Base-by-base conservation (phyloP, 495 filamentous ascomycete genomes). In the Hyaloscypha bicolor region DNA sequence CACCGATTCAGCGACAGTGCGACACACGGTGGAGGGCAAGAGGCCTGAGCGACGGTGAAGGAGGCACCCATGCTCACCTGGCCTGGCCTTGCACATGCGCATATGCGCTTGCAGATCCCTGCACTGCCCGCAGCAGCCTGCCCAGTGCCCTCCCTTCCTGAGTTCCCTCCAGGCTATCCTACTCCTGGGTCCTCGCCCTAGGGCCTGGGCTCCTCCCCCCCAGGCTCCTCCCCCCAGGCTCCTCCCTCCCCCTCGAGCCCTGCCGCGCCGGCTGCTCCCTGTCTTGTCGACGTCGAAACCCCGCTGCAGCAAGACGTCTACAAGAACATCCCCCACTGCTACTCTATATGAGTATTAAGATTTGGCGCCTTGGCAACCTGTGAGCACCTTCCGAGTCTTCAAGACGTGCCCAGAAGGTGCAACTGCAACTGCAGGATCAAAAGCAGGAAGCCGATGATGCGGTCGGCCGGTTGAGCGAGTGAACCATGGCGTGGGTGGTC, bases 1-100 rank as follows among this genome's bases (percentile, higher is more conserved):
- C 56, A 35, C 19, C 22, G 29, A 25, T 32, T 3, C 32, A 53
- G 8, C 30, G 32, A 37, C 25, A 25, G 25, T 25, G 25, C 56
- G 64, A 66, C 31, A 53, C 56, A 22, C 57, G 39, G 39, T 12
- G 39, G 31, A 51, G 32, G 4, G 21, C 21, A 31, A 52, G 33
- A 25, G 63, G 63, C 33, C 21, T 25, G 33, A 30, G n/a, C 53
- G 62, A 63, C 42, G 62, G 31, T 25, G 22, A 32, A 9, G 52
- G 52, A 21, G 35, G 42, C 42, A 48, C 42, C 42, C 42, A 48
- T 48, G 42, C 42, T 48, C 42, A 1, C 42, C 42, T 22, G 19
- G 4, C 42, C 42, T 22, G 19, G 8, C 59, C 33, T 30, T 42
- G 59, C 37, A 42, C 22, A 3, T 25, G n/a, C 33, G 9, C 6